Percentiles rank a stretch among this genome's conserved stretches.
phyloP scores from a whole-genome alignment of 495 filamentous ascomycete genomes.

The Aspergillus nidulans region DNA sequence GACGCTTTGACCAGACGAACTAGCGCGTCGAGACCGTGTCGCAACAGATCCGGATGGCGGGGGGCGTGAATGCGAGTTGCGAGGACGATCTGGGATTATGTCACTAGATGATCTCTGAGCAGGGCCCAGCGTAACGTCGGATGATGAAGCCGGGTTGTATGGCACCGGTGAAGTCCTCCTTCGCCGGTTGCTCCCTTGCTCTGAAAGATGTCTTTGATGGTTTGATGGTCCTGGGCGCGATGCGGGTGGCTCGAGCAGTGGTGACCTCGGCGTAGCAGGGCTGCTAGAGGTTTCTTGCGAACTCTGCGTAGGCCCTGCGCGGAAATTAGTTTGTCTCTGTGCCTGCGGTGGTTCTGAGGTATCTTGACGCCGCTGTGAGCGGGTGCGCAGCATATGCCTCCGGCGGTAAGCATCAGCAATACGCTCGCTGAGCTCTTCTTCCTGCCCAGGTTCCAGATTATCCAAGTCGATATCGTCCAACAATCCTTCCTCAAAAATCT shows the following conservation, averaged over 20 bases:
- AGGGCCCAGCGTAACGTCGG: conserved; percentile 35
- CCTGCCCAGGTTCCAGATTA: conserved; percentile 68
- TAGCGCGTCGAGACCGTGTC: conserved; percentile 31
- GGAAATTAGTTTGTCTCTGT: conserved; percentile 24
- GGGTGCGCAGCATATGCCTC: conserved; percentile 51
- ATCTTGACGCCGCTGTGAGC: conserved; percentile 27
- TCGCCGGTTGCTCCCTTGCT: conserved; percentile 36
- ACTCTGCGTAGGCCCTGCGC: conserved; percentile 35
- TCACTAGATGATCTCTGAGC: conserved; percentile 40
- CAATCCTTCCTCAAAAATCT: conserved; percentile 84
- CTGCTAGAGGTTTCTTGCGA: conserved; percentile 28
- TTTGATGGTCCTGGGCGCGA: conserved; percentile 27
- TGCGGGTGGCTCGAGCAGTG: conserved; percentile 45
- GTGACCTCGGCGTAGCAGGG: conserved; percentile 53
- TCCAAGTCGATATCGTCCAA: conserved; percentile 81
- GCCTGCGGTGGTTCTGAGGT: conserved; percentile 19
- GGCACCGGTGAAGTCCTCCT: conserved; percentile 34
- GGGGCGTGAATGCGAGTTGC: conserved; percentile 24
- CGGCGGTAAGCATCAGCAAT: conserved; percentile 83
- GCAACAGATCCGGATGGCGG: conserved; percentile 25
- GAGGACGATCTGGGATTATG: conserved; percentile 35
- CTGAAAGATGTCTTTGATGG: conserved; percentile 50
- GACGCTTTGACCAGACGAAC: conserved; percentile 34
- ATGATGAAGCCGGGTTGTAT: conserved; percentile 32
- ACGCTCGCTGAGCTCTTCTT: conserved; percentile 81